Evolutionary conservation across 2,329 filamentous ascomycete species (phyloP), one percentile per base, ranked within the genome.

Genomic region (Alternaria burnsii): DNA sequence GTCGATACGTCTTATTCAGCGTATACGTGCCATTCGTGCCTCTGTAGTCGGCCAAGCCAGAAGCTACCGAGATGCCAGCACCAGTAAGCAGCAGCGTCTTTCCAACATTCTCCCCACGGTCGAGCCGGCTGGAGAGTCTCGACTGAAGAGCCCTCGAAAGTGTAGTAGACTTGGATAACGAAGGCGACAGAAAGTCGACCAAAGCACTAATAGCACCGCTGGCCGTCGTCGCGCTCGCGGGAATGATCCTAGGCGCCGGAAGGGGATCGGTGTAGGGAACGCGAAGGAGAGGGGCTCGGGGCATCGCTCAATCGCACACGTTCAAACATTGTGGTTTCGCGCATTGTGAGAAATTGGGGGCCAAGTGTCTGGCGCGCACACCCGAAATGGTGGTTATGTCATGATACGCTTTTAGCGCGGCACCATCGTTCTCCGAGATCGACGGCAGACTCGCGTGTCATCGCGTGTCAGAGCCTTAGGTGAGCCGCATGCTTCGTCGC

Each of bases 61-160:
- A 97, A 4, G 94, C 92, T 9, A 98, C 94, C 1, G 93, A 97
- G 52, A 99, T 91, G 3, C 95, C 95, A 3, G 95, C 95, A 11
- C 95, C 95, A 0, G 94, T 89, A 41, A 92, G 81, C 16, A 92
- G 79, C 28, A 91, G 83, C 0, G 88, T 89, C 63, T 89, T 81
- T 84, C 10, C 84, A 5, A 22, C 22, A 85, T 26, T 79, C 79
- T 36, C 22, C 7, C 42, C 30, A 26, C 28, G 44, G 30, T 30
- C 53, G 9, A 59, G 51, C 4, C 44, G 57, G 3, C 46, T 41
- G 8, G 62, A 62, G 14, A 62, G 50, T 7, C 52, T 52, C 7
- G 65, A 41, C 12, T 60, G 58, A 4, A 55, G 47, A 14, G 57
- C 58, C 16, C 44, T 36, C 10, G 44, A 41, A 14, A 44, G 44